phyloP scores from a whole-genome alignment of 2,329 filamentous ascomycete genomes.

The Ilyonectria destructans region DNA sequence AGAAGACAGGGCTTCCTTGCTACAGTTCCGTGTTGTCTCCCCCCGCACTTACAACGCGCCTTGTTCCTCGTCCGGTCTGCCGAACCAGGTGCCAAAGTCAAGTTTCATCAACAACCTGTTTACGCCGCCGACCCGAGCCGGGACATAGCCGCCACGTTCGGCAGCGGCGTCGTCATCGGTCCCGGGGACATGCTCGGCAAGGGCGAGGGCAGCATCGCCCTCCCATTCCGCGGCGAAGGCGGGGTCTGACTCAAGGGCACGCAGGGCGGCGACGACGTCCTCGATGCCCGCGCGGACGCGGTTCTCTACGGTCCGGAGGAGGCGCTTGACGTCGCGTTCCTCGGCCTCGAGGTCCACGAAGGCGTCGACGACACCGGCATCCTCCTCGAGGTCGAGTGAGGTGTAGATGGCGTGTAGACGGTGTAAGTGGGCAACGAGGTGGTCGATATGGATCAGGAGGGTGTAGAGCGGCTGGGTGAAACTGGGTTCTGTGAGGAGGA shows the following conservation, averaged over 20 bases:
- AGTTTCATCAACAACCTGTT: conserved; percentile 93
- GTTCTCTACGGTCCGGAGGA: conserved; percentile 76
- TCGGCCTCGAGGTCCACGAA: conserved; percentile 81
- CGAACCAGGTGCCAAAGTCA: conserved; percentile 78
- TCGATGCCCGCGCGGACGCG: conserved; percentile 79
- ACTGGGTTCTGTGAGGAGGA: conserved; percentile 75
- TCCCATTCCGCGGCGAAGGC: conserved; percentile 64
- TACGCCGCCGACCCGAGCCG: conserved; percentile 83
- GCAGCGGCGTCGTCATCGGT: conserved; percentile 59
- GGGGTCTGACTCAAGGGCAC: conserved; percentile 62
- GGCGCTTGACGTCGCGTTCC: conserved; percentile 76
- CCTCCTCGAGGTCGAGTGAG: conserved; percentile 84
- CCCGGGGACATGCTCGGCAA: conserved; percentile 33
- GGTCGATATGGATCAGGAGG: conserved; percentile 83
- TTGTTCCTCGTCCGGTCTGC: conserved; percentile 47
- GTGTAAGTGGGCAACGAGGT: conserved; percentile 82
- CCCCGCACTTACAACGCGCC: conserved; percentile 26
- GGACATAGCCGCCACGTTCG: conserved; percentile 70
- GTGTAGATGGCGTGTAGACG: conserved; percentile 85
- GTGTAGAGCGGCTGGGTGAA: conserved; percentile 79
- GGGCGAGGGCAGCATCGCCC: conserved; percentile 47
- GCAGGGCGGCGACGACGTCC: conserved; percentile 73
- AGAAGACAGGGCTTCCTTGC: conserved; percentile 11
- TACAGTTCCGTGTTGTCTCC: conserved; percentile 14
- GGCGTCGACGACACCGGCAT: conserved; percentile 86